Conservation (phyloP, 345 rosid species). For the Excoecaria cochinchinensis region DNA sequence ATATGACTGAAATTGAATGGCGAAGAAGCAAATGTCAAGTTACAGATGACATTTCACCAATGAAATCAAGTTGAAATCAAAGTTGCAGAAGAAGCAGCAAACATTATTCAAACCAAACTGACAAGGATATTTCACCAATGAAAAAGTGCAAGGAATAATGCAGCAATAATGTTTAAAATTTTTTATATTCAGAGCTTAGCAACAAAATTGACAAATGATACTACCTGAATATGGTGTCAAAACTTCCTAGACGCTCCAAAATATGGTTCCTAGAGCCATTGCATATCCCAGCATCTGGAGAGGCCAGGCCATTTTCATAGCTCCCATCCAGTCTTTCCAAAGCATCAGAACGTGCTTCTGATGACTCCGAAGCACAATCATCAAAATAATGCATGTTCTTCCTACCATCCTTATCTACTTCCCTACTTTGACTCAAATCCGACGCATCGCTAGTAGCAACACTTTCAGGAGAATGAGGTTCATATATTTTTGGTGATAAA, state of each 20-base stretch:
- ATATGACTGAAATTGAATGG: constrained; percentile 31
- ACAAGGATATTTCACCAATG: background rate
- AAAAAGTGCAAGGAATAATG: background rate
- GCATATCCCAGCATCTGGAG: constrained; percentile 58
- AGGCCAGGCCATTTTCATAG: constrained; percentile 55
- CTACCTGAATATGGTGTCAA: constrained; percentile 80
- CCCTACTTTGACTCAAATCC: constrained; percentile 58
- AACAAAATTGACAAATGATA: constrained; percentile 1
- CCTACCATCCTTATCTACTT: constrained; percentile 53
- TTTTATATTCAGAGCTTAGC: background rate
- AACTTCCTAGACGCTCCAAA: constrained; percentile 67
- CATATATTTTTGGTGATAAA: constrained; percentile 44
- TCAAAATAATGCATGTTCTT: constrained; percentile 48
- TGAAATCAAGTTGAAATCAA: no score
- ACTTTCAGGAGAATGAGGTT: constrained; percentile 69
- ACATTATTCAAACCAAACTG: constrained; percentile 7
- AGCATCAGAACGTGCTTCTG: constrained; percentile 54
- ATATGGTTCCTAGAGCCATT: constrained; percentile 37
- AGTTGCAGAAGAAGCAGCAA: no score
- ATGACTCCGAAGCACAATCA: constrained; percentile 67
- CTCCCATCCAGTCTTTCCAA: constrained; percentile 49
- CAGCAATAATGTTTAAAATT: background rate
- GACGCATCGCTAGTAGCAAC: constrained; percentile 62
- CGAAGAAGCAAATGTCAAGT: constrained; percentile 1
- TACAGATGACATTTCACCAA: no score